Conservation (phyloP, 371 early-diverging fungal genomes). For the Saksenaea vasiformis region DNA sequence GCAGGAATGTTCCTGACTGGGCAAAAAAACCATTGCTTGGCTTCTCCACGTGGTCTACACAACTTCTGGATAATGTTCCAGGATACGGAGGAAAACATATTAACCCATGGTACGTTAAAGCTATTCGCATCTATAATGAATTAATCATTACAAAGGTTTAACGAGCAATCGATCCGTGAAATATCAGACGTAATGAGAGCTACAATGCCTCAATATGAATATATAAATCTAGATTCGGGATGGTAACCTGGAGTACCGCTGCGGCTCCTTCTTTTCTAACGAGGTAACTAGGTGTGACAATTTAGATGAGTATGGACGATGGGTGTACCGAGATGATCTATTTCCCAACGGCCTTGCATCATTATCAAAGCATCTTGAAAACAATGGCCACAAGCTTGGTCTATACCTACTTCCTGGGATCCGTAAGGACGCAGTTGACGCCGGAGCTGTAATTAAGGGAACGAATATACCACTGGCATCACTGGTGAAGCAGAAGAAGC, state of each 20-base stretch:
- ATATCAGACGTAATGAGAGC: slow-evolving; percentile 40
- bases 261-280: neutral
- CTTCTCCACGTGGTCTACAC: slow-evolving; percentile 52
- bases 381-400: slow-evolving; percentile 46
- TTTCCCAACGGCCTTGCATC: slow-evolving; percentile 41
- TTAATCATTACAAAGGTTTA: slow-evolving; percentile 30
- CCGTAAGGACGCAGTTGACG: slow-evolving; percentile 34
- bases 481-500: slow-evolving; percentile 21
- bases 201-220: slow-evolving; percentile 44
- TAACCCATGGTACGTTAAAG: slow-evolving; percentile 32
- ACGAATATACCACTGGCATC: slow-evolving; percentile 19
- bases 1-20: slow-evolving; percentile 16
- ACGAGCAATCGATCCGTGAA: slow-evolving; percentile 30
- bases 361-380: slow-evolving; percentile 25
- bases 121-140: neutral
- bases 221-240: slow-evolving; percentile 51
- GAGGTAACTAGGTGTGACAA: slow-evolving; percentile 29
- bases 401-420: slow-evolving; percentile 48
- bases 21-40: slow-evolving; percentile 42
- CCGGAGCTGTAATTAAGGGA: slow-evolving; percentile 25
- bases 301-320: slow-evolving; percentile 44
- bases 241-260: slow-evolving; percentile 31
- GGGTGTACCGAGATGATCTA: slow-evolving; percentile 35
- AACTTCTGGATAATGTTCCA: slow-evolving; percentile 41
- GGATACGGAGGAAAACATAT: slow-evolving; percentile 48